Base-by-base conservation (phyloP, 208 protist genomes). In the Trypanosomatidae sp. region DNA sequence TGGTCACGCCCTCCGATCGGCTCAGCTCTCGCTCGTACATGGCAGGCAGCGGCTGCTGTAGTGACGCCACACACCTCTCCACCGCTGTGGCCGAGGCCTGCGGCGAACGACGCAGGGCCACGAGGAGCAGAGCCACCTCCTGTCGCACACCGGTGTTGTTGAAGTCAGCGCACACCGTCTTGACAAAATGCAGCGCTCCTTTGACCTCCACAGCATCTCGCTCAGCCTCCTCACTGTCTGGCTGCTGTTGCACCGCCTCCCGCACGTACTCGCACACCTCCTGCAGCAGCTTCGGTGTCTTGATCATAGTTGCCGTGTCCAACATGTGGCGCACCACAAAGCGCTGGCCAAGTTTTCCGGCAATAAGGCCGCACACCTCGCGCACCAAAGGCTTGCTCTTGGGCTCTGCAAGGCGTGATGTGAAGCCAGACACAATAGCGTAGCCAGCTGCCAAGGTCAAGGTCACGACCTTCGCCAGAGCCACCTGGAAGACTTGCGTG, bases 271-370 rank as follows among this genome's bases (percentile, higher is more conserved):
- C 92, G 73, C 92, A 93, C 58, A 80, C 79, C 64, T 94, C 90
- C 71, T 90, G 82, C n/a, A 91, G 39, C 25, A 95, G 79, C 74
- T 88, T 90, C 28, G 87, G 86, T 28, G 88, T 93, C 69, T 93
- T 87, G 30, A 85, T 65, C 68, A 82, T 60, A 25, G 73, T 58
- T 36, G 84, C 76, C 6, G 77, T 81, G 25, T 77, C 77, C 36
- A 87, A 81, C 64, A 97, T 84, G 73, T 97, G 92, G 49, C 80
- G 76, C 58, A 91, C 73, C 2, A 94, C 88, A 82, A 95, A 95
- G 36, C 83, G 67, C 52, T 73, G 43, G n/a, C 86, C 82, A 33
- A 85, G 73, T 53, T 68, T 73, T 25, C 86, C 71, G n/a, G 82
- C 79, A 22, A 95, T 58, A 19, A 55, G 71, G 15, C 66, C 70